Conservation (phyloP, 2,329 filamentous ascomycete species). For the Colletotrichum endophyticum region DNA sequence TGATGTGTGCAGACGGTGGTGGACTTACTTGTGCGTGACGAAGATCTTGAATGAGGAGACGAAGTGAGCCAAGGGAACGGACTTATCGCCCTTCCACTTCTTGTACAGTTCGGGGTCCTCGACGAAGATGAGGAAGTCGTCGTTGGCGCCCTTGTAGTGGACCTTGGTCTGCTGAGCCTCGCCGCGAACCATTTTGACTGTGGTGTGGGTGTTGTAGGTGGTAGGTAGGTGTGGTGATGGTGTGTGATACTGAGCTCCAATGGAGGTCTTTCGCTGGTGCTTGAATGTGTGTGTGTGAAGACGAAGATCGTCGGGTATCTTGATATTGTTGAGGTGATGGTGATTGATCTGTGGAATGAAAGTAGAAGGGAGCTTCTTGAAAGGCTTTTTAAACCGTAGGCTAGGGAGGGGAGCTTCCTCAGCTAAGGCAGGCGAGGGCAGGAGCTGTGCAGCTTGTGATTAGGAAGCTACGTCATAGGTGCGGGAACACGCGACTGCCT, state of each 20-base stretch:
- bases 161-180: constrained; percentile 76
- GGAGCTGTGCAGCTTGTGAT: constrained; percentile 19
- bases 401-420: constrained; percentile 11
- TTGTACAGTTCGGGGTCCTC: constrained; percentile 68
- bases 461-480: constrained; percentile 22
- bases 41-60: constrained; percentile 90
- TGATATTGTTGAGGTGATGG: not conserved
- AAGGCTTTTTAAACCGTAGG: constrained; percentile 1
- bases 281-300: constrained; percentile 1
- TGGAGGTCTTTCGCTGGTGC: constrained; percentile 7
- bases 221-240: constrained; percentile 16
- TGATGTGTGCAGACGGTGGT: not conserved
- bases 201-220: constrained; percentile 16
- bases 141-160: constrained; percentile 77
- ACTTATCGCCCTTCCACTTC: constrained; percentile 84
- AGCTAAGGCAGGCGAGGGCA: not conserved
- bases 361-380: not conserved
- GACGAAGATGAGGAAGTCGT: constrained; percentile 66
- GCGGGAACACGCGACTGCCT: constrained; percentile 21
- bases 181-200: constrained; percentile 69
- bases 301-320: constrained; percentile 12
- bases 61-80: constrained; percentile 81
- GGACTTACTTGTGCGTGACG: constrained; percentile 81
- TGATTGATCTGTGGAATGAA: not conserved
- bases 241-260: not conserved